phyloP scores from a whole-genome alignment of 768 basidiomycete species.

The Leccinum uliginosum region DNA sequence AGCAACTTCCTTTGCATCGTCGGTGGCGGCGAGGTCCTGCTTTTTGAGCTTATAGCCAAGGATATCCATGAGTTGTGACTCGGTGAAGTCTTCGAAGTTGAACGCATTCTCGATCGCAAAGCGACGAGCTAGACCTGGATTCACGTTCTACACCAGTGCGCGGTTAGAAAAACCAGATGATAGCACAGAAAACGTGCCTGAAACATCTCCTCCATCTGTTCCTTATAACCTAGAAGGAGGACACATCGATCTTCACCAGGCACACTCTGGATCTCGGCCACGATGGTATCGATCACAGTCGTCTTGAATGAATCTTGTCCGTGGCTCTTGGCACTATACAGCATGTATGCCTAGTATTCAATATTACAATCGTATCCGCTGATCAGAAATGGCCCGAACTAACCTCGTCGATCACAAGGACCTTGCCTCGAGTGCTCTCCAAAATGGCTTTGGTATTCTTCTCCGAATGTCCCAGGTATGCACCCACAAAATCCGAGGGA shows the following conservation, averaged over 20 bases:
- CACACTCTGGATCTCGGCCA: conserved; percentile 66
- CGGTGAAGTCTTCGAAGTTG: conserved; percentile 61
- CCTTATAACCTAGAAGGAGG: conserved; percentile 59
- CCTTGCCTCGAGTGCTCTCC: conserved; percentile 55
- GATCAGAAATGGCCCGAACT: conserved; percentile 12
- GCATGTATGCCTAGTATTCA: conserved; percentile 35
- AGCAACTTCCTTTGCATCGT: conserved; percentile 53
- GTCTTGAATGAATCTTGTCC: conserved; percentile 52
- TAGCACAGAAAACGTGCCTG: conserved; percentile 38
- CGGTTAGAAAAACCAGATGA: background rate
- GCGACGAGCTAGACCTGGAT: conserved; percentile 60
- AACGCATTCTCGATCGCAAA: conserved; percentile 69
- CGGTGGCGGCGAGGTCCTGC: conserved; percentile 55
- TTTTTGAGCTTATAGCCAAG: conserved; percentile 52
- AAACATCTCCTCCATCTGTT: conserved; percentile 72
- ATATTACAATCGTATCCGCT: background rate
- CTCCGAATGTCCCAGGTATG: conserved; percentile 56
- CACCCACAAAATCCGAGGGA: conserved; percentile 66
- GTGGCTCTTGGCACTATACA: conserved; percentile 42
- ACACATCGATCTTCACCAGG: conserved; percentile 71
- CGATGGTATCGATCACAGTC: conserved; percentile 69
- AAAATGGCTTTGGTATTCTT: conserved; percentile 61
- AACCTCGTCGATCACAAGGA: conserved; percentile 69
- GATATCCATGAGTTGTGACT: conserved; percentile 47
- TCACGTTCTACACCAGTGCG: conserved; percentile 49